Evolutionary conservation across 1,284 basidiomycete genomes (phyloP).

Genomic region (Tilletia horrida): DNA sequence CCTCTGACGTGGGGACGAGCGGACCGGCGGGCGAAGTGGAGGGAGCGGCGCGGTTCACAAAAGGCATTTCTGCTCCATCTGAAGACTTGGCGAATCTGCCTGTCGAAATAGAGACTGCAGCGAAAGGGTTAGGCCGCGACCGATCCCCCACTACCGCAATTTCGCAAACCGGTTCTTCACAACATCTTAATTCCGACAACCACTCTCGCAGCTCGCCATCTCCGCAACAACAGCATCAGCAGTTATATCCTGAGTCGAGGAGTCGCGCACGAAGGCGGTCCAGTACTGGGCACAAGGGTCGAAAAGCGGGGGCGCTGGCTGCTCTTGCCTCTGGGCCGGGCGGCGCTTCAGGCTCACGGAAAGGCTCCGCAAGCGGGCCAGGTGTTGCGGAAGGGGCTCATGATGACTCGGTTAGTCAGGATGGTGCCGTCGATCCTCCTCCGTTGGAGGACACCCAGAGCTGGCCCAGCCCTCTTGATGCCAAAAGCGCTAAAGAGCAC

Average conservation of each 20-base stretch:
- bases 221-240: background rate
- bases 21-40: too few relatives aligned
- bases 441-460: conserved; percentile 30
- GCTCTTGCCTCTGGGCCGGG: background rate
- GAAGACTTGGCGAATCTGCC: background rate
- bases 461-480: conserved; percentile 36
- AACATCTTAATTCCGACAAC: too few relatives aligned
- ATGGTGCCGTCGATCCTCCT: conserved; percentile 14
- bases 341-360: background rate
- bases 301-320: conserved; percentile 11
- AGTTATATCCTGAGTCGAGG: background rate
- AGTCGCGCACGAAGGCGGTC: conserved; percentile 9
- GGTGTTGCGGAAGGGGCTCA: background rate
- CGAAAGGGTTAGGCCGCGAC: too few relatives aligned
- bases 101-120: background rate
- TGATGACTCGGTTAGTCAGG: background rate
- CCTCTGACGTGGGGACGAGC: too few relatives aligned
- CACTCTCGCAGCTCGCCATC: background rate
- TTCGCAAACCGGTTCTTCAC: too few relatives aligned
- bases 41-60: too few relatives aligned
- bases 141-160: too few relatives aligned
- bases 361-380: background rate
- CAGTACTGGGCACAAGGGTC: conserved; percentile 7
- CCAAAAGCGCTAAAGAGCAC: conserved; percentile 19
- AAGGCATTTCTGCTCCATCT: too few relatives aligned